Evolutionary conservation across 768 basidiomycete species (phyloP).

Genomic region (Pisolithus sp.): DNA sequence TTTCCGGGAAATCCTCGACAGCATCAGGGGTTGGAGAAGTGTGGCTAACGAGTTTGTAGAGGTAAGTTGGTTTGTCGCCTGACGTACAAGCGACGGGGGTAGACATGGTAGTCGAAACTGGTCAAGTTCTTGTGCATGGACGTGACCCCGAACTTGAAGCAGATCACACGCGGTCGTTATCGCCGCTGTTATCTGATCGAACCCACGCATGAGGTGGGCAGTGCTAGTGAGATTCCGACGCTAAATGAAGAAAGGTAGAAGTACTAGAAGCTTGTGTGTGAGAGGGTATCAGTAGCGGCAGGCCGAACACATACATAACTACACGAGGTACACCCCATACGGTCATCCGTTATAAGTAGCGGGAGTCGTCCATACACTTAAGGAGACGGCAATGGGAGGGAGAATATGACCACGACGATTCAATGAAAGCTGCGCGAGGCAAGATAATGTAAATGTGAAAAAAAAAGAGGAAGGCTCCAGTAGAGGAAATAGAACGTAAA

Average conservation of each 20-base stretch:
- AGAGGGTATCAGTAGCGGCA: conserved; percentile 20
- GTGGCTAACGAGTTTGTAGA: conserved; percentile 55
- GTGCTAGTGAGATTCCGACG: neutral
- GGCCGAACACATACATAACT: conserved; percentile 16
- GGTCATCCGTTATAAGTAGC: conserved; percentile 4
- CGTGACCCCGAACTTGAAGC: no score
- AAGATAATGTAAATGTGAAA: conserved; percentile 6
- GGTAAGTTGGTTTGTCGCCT: conserved; percentile 35
- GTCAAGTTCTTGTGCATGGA: no score
- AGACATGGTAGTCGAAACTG: conserved; percentile 5
- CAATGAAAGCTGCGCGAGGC: neutral
- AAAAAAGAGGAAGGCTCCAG: conserved; percentile 2
- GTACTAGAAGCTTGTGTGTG: neutral
- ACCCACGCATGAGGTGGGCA: neutral
- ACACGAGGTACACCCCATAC: conserved; percentile 12
- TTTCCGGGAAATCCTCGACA: conserved; percentile 33
- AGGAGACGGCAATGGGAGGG: conserved; percentile 9
- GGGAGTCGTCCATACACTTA: conserved; percentile 19
- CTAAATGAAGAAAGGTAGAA: neutral
- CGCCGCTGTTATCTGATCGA: neutral
- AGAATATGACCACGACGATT: conserved; percentile 6
- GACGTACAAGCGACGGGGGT: neutral
- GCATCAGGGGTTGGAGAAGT: conserved; percentile 32
- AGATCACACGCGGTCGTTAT: neutral
- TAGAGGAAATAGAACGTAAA: neutral